phyloP scores from a whole-genome alignment of 352 stramenopile genomes.

The Blastocystis hominis region DNA sequence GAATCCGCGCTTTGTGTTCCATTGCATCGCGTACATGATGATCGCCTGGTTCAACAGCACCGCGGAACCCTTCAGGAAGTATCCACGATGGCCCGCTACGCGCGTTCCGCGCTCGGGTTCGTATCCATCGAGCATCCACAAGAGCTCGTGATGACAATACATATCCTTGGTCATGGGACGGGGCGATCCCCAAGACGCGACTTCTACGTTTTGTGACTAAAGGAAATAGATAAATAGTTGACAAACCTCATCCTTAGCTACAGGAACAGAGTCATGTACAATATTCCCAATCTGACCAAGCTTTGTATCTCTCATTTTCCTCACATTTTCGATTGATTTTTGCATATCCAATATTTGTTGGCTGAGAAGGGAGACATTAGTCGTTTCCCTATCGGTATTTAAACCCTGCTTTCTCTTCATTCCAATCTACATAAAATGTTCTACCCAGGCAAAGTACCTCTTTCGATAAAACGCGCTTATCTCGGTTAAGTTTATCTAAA shows the following conservation, averaged over 20 bases:
- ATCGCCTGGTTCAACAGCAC: constrained; percentile 96
- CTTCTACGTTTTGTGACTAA: constrained; percentile 62
- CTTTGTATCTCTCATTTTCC: constrained; percentile 68
- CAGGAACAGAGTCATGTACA: constrained; percentile 84
- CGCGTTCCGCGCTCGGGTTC: constrained; percentile 86
- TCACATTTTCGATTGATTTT: not conserved
- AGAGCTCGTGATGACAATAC: constrained; percentile 65
- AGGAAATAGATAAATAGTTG: constrained; percentile 60
- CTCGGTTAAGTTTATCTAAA: not conserved
- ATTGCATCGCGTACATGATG: constrained; percentile 79
- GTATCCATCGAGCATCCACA: constrained; percentile 96
- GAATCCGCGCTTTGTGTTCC: not conserved
- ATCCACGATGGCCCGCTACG: constrained; percentile 90
- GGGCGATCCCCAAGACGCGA: constrained; percentile 47
- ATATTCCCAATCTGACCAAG: constrained; percentile 88
- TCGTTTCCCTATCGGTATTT: not conserved
- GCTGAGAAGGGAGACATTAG: not conserved
- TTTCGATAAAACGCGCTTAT: constrained; percentile 19
- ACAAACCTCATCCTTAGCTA: constrained; percentile 86
- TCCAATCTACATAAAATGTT: not conserved
- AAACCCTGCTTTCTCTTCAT: not conserved
- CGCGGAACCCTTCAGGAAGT: constrained; percentile 95
- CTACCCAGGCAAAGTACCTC: not conserved
- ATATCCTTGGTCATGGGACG: constrained; percentile 58
- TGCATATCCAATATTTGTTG: not conserved